A percentile compares a stretch with the other conserved stretches of the same genome.
phyloP scores from a whole-genome alignment of 768 basidiomycete genomes.

The Trametes gibbosa region DNA sequence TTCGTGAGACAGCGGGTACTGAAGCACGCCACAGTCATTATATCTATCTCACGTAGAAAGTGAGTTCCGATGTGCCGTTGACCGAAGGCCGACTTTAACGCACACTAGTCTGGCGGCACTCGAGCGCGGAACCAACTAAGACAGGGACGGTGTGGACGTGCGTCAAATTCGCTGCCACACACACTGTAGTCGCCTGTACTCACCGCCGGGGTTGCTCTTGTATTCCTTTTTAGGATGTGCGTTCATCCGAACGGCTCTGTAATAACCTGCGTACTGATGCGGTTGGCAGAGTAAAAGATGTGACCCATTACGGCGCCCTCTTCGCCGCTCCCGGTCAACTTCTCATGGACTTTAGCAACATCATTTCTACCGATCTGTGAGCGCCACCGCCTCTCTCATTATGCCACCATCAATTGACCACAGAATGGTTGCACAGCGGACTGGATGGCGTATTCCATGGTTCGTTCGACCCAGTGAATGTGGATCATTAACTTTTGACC shows the following conservation, averaged over 20 bases:
- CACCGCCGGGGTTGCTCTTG: neutral
- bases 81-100: neutral
- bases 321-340: slow-evolving; percentile 62
- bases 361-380: slow-evolving; percentile 40
- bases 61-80: neutral
- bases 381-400: neutral
- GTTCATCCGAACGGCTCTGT: neutral
- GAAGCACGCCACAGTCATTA: neutral
- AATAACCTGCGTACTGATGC: neutral
- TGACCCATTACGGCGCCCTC: slow-evolving; percentile 63
- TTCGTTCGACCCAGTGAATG: too few species aligned
- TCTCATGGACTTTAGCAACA: slow-evolving; percentile 66
- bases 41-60: slow-evolving; percentile 11
- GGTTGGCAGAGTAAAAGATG: slow-evolving; percentile 49
- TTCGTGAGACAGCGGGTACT: neutral
- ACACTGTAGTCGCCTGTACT: neutral
- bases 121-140: slow-evolving; percentile 65
- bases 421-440: neutral
- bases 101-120: slow-evolving; percentile 66
- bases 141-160: slow-evolving; percentile 72
- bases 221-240: neutral
- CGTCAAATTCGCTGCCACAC: neutral
- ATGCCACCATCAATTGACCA: neutral
- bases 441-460: slow-evolving; percentile 13
- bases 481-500: too few species aligned